Percentiles rank a stretch among this genome's conserved stretches.
These are phyloP conservation scores for Xylaria venustula DNA, from an alignment of 495 filamentous ascomycete genomes.

Conservation along the genomic window DNA sequence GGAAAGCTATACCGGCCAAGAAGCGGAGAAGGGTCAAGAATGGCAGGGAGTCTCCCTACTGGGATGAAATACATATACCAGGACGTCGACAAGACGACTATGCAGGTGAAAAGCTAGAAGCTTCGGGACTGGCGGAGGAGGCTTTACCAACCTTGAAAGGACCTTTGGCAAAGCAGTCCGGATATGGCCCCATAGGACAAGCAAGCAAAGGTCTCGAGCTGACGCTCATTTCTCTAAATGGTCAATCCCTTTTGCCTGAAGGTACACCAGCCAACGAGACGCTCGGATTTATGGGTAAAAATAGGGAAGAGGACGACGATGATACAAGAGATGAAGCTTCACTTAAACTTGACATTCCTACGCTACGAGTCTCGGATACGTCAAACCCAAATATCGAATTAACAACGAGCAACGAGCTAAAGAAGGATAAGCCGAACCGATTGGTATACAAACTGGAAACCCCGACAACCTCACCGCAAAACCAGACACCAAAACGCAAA, in stretches of 20 bases:
- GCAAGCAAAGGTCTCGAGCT: no score
- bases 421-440: neutral
- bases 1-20: neutral
- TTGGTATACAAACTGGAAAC: neutral
- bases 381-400: neutral
- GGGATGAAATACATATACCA: neutral
- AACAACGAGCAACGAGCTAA: neutral
- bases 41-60: neutral
- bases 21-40: neutral
- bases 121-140: neutral
- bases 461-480: neutral
- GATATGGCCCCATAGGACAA: no score
- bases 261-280: no score
- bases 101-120: neutral
- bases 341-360: neutral
- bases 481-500: constrained; percentile 16
- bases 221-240: no score
- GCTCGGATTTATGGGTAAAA: no score
- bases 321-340: neutral
- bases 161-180: neutral
- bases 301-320: neutral
- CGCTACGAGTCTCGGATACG: neutral
- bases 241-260: no score
- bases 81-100: neutral
- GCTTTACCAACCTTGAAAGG: neutral